A percentile compares a stretch with the other conserved stretches of the same genome.
Evolutionary conservation across 495 filamentous ascomycete species (phyloP).

Genomic region (Aspergillus egyptiacus): DNA sequence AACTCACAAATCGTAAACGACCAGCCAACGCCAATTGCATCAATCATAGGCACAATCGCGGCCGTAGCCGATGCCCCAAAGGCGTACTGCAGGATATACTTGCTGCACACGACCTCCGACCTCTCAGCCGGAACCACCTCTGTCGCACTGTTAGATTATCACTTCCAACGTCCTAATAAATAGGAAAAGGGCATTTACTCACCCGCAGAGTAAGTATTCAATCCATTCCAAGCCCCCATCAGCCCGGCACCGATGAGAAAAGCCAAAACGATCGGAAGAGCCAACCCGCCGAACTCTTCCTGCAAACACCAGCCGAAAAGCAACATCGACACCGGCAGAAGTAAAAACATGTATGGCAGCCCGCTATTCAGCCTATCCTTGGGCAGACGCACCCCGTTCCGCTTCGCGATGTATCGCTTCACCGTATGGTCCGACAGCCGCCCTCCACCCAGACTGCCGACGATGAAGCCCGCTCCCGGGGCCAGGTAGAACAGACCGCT

Average conservation of each 20-base stretch:
- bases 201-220: slow-evolving; percentile 1
- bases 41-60: neutral
- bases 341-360: neutral
- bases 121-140: neutral
- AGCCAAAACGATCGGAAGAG: neutral
- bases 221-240: neutral
- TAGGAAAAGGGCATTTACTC: neutral
- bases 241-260: neutral
- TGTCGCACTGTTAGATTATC: neutral
- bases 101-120: neutral
- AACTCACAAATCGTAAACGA: neutral
- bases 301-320: neutral
- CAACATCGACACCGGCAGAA: neutral
- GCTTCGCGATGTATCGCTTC: neutral
- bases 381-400: neutral
- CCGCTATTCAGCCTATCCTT: neutral
- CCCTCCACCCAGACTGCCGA: neutral
- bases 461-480: neutral
- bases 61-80: neutral
- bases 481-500: neutral
- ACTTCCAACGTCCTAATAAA: too few species aligned
- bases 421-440: neutral
- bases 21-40: neutral
- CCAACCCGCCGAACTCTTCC: neutral
- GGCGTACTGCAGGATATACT: neutral